Base-by-base conservation (phyloP, 805 yeast genomes). In the Maudiozyma saulgeensis region DNA sequence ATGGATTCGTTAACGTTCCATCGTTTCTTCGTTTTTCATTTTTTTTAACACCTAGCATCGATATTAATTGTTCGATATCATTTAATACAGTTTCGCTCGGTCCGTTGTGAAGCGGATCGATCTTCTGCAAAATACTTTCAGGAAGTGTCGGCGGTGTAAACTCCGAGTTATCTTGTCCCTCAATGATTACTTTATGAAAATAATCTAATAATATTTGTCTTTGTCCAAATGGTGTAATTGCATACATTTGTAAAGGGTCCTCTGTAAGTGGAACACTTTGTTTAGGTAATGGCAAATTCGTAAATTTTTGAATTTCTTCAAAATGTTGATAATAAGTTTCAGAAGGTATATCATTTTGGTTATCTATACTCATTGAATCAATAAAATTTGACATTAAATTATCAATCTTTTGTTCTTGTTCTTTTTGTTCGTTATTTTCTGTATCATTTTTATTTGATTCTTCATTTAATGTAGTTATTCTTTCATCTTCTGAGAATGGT, bases 401-500 rank as follows among this genome's bases (percentile, higher is more conserved):
- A 41, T 71, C 62, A 63, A 73, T 68, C 0, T 65, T 57, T 2
- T 79, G 55, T 54, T 44, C 61, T 58, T 41, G 60, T 57, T 43
- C 53, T 50, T 43, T 54, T 56, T 41, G 55, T 35, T 41, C 61
- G 57, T 43, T 53, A 49, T 41, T 54, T 56, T 41, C 56, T 32
- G 41, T 58, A 55, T 51, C 51, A 53, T 41, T 66, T 60, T 52
- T 66, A n/a, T 25, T 56, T 59, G 13, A 71, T 50, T 4, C 69
- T 62, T 38, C 62, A 60, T 6, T 73, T 69, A 55, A 84, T 77
- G 71, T 72, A 2, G 89, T 79, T 15, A 80, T 70, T 55, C 78
- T 77, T 53, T 80, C 84, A 62, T 89, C 96, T 54, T 87, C 95
- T 41, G 76, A 75, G 63, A 77, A 86, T 1, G 96, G 93, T 12